These are phyloP conservation scores for Boletus speciosus DNA, from an alignment of 768 basidiomycete genomes.

Conservation along the genomic window DNA sequence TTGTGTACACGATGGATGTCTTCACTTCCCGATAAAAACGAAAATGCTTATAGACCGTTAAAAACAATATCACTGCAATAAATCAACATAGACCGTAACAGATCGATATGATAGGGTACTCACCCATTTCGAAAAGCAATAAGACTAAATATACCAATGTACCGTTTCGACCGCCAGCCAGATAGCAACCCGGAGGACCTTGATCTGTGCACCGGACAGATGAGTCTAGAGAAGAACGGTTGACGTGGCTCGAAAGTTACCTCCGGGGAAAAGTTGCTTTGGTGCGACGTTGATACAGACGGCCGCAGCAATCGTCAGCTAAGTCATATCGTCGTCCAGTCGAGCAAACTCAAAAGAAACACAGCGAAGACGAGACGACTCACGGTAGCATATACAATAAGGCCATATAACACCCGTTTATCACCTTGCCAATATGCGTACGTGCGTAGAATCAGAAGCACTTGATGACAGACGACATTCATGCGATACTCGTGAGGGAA, in stretches of 20 bases:
- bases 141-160: conserved; percentile 6
- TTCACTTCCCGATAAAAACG: neutral
- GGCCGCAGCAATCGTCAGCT: conserved; percentile 8
- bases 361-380: neutral
- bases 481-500: neutral
- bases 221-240: neutral
- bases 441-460: conserved; percentile 17
- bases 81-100: neutral
- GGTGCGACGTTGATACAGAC: neutral
- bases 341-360: neutral
- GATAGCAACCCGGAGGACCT: neutral
- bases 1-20: neutral
- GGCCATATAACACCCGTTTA: conserved; percentile 10
- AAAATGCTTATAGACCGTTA: conserved; percentile 6
- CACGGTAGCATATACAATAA: conserved; percentile 9
- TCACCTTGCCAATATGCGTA: conserved; percentile 20
- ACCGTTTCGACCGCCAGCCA: neutral
- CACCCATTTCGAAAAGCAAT: conserved; percentile 11
- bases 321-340: neutral
- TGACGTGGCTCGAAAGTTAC: neutral
- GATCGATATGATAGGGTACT: neutral
- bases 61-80: conserved; percentile 5
- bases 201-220: neutral
- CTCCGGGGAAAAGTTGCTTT: neutral
- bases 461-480: conserved; percentile 1